Evolutionary conservation across 192 early-diverging fungal genomes (phyloP).

Genomic region (Jimgerdemannia flammicorona): DNA sequence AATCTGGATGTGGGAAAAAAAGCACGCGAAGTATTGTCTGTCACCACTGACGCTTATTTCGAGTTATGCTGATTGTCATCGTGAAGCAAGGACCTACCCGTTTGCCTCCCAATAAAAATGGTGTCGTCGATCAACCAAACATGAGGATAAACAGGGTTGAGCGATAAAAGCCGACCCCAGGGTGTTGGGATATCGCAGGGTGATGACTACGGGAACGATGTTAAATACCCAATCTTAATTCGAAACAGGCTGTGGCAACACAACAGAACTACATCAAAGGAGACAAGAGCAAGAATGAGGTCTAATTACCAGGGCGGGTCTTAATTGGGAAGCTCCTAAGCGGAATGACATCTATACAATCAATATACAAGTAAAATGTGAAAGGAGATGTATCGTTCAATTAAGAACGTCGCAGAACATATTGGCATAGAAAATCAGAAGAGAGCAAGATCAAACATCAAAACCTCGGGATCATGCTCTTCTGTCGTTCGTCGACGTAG

Average conservation of each 20-base stretch:
- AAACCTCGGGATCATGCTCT: neutral
- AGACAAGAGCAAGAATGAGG: too few species aligned
- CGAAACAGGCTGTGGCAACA: too few species aligned
- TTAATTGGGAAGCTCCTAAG: too few species aligned
- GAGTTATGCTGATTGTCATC: neutral
- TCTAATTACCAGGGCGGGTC: too few species aligned
- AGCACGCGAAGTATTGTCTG: neutral
- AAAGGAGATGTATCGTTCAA: neutral
- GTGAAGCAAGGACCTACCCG: neutral
- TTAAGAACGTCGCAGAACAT: neutral
- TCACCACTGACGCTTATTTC: neutral
- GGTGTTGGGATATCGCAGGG: too few species aligned
- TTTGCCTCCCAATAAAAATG: neutral
- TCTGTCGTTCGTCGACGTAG: neutral
- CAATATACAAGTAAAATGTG: too few species aligned
- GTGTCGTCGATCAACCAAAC: neutral
- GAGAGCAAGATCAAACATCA: neutral
- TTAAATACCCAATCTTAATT: too few species aligned
- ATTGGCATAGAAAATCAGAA: neutral
- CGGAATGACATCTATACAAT: too few species aligned
- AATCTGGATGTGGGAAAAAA: neutral
- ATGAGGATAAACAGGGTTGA: neutral
- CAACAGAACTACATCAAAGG: too few species aligned
- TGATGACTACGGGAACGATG: too few species aligned
- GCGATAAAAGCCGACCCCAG: neutral